Evolutionary conservation across 805 yeast genomes (phyloP), one percentile per base, ranked within the genome.

Genomic region (Ogataea corticis): DNA sequence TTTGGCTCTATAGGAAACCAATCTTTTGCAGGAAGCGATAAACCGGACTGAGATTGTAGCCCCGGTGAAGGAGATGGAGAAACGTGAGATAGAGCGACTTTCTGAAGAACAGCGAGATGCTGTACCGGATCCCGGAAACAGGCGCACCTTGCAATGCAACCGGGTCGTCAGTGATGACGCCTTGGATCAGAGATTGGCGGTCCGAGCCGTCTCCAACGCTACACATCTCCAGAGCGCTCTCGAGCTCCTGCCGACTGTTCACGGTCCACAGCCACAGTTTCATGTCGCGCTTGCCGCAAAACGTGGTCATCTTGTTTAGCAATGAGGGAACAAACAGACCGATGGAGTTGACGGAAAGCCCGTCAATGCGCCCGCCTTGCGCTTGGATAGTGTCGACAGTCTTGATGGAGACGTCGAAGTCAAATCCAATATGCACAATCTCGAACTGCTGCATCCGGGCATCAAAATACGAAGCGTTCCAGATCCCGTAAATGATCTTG

Each of bases 181-280:
- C 55, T n/a, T 28, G 35, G 21, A 51, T 25, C 13, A 25, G 19
- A 4, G 36, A 33, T 3, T 25, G 25, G 36, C 36, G 37, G 29
- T 17, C 3, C 3, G 38, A 29, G 32, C 32, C 60, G 42, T 56
- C 62, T 14, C 59, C 54, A 28, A 58, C 42, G 15, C 55, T 28
- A 28, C 64, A 66, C 3, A 46, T 48, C 3, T 54, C 35, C 1
- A 51, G 21, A 4, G 58, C 57, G 13, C 46, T 41, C 11, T 47
- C 36, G 9, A 65, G 38, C 21, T 61, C 67, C 14, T 49, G 35
- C 9, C 49, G 44, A 18, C 51, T 40, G 48, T 68, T 68, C 19
- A 66, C 58, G 11, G 72, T 68, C 72, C 72, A 68, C 40, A 67
- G 52, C 67, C 69, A 68, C 13, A 68, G 46, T 31, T 56, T 53